Conservation (phyloP, 2,329 filamentous ascomycete species). For the Penicillium psychrosexuale region DNA sequence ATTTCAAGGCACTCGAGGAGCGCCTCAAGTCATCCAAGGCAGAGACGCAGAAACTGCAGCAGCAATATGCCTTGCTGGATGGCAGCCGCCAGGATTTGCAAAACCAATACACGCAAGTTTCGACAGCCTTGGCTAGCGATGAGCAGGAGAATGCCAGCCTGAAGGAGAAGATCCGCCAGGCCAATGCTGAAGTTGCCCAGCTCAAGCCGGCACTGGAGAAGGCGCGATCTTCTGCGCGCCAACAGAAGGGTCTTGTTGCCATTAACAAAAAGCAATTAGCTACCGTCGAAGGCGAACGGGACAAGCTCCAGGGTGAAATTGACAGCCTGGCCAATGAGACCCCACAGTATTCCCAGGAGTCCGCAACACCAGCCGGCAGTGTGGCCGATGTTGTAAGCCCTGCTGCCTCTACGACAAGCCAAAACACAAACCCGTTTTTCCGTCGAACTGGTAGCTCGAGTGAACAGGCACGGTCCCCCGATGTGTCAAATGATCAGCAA, state of each 20-base stretch:
- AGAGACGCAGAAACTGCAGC: constrained; percentile 79
- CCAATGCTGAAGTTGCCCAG: constrained; percentile 78
- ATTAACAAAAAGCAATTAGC: constrained; percentile 98
- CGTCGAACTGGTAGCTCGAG: constrained; percentile 53
- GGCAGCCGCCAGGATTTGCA: constrained; percentile 77
- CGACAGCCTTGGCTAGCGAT: constrained; percentile 73
- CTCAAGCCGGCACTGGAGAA: constrained; percentile 91
- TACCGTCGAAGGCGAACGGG: constrained; percentile 82
- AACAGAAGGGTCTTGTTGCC: constrained; percentile 92
- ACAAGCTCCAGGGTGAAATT: constrained; percentile 79
- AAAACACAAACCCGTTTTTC: constrained; percentile 92
- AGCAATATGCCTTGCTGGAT: constrained; percentile 79
- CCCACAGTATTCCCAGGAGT: constrained; percentile 55
- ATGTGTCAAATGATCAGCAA: constrained; percentile 49
- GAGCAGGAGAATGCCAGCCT: constrained; percentile 82
- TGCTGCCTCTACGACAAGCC: constrained; percentile 58
- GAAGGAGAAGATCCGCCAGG: constrained; percentile 80
- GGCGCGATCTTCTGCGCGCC: constrained; percentile 82
- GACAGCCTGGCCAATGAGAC: constrained; percentile 63
- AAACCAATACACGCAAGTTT: constrained; percentile 73
- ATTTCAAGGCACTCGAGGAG: constrained; percentile 80
- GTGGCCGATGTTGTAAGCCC: constrained; percentile 64
- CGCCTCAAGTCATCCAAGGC: constrained; percentile 71
- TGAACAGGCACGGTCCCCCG: constrained; percentile 51
- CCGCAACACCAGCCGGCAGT: constrained; percentile 32